A percentile compares a stretch with the other conserved stretches of the same genome.
Evolutionary conservation across 495 filamentous ascomycete species (phyloP).

Genomic region (Thozetella sp.): DNA sequence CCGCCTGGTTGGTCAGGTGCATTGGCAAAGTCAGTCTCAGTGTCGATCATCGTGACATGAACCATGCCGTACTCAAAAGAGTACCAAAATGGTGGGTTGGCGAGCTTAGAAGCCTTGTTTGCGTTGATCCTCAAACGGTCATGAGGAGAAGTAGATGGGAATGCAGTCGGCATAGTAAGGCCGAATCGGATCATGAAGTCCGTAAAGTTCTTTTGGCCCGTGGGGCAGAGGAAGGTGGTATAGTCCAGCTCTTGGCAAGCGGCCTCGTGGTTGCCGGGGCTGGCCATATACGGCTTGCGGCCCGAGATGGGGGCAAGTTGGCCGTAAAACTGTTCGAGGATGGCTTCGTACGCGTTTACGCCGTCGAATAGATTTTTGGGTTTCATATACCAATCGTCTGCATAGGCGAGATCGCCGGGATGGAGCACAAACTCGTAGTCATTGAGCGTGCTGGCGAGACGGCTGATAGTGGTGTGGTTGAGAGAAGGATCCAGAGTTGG

Average conservation of each 20-base stretch:
- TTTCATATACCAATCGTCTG: slow-evolving; percentile 47
- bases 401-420: slow-evolving; percentile 52
- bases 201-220: slow-evolving; percentile 63
- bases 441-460: slow-evolving; percentile 53
- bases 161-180: slow-evolving; percentile 48
- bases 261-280: slow-evolving; percentile 47
- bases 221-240: slow-evolving; percentile 46
- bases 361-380: slow-evolving; percentile 41
- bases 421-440: slow-evolving; percentile 64
- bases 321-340: slow-evolving; percentile 42
- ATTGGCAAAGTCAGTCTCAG: slow-evolving; percentile 52
- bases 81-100: slow-evolving; percentile 66
- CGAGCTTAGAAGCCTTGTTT: slow-evolving; percentile 43
- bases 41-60: slow-evolving; percentile 59
- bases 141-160: slow-evolving; percentile 43
- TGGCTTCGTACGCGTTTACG: slow-evolving; percentile 41
- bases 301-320: slow-evolving; percentile 43
- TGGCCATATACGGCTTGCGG: slow-evolving; percentile 45
- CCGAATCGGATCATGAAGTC: slow-evolving; percentile 60
- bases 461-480: slow-evolving; percentile 63
- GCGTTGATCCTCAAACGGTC: slow-evolving; percentile 44
- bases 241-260: slow-evolving; percentile 41
- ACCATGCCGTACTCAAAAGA: slow-evolving; percentile 65
- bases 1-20: slow-evolving; percentile 47
- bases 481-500: slow-evolving; percentile 55